Base-by-base conservation (phyloP, 2,329 filamentous ascomycete genomes). In the Diaporthe aspalathi region DNA sequence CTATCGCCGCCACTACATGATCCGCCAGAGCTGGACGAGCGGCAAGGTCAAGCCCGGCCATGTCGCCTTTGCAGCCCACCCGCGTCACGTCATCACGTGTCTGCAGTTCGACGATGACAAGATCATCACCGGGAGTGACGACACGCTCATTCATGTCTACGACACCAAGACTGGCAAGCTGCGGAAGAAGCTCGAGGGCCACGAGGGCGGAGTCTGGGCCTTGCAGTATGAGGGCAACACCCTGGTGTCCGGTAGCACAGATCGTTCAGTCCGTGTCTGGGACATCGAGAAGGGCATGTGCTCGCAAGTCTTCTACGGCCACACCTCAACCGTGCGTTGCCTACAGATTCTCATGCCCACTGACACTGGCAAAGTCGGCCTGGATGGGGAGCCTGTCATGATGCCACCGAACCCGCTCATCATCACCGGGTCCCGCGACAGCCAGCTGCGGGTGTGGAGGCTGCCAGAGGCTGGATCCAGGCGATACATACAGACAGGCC, bases 261-360 rank as follows among this genome's bases (percentile, higher is more conserved):
- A 99, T 81, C 89, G 96, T 57, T 97, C 96, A 14, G 96, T 99
- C n/a, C 91, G 96, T n/a, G 95, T 99, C 0, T 99, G 96, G 96
- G 95, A 99, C 79, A 98, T 99, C 74, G 94, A 97, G 78, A 92
- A 92, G 76, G 96, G 95, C 0, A 89, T 93, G 56, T 98, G 95
- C 81, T 95, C 95, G 14, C 96, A 99, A 79, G 92, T 97, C 0
- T 99, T 99, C 80, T 95, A 98, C 78, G 97, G 96, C 0, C 96
- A 99, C 79, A 99, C 96, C 12, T 98, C 95, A 52, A 99, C 96
- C 17, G 96, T 99, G 4, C 92, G 96, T 74, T 99, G 96, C 79
- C 84, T 99, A 73, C 95, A 98, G 79, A 98, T 99, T 70, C 85
- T 99, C 53, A 92, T 97, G 87, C 94, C 96, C 0, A 91, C 92